Conservation (phyloP, 768 basidiomycete genomes). For the Podaxis mareebaensis region DNA sequence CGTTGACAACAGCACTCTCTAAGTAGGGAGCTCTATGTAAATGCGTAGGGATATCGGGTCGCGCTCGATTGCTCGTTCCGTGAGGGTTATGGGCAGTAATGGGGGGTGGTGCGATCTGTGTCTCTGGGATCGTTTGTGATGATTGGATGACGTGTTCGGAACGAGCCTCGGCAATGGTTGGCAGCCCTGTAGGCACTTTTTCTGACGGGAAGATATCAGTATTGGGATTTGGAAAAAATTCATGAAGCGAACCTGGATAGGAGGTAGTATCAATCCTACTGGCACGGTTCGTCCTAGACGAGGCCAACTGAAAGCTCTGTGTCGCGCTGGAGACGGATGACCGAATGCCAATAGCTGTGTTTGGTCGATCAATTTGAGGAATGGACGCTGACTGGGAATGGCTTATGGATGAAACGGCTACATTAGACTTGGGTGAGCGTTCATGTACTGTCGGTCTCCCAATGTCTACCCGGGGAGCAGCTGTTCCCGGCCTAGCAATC, state of each 20-base stretch:
- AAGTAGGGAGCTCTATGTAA: background rate
- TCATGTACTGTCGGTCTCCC: background rate
- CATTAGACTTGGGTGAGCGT: background rate
- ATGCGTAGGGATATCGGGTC: background rate
- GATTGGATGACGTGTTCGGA: background rate
- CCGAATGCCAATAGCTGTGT: background rate
- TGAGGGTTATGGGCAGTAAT: background rate
- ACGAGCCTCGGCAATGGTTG: background rate
- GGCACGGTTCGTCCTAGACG: background rate
- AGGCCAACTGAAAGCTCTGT: background rate
- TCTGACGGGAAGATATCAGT: background rate
- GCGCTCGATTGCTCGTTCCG: background rate
- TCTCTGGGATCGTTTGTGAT: background rate
- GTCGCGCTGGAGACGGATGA: background rate
- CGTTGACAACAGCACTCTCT: background rate
- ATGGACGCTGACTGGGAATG: background rate
- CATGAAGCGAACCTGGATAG: background rate
- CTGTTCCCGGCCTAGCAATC: conserved; percentile 3
- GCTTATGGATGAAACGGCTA: background rate
- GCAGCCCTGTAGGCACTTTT: background rate
- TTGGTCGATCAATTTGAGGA: conserved; percentile 7
- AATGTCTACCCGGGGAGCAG: background rate
- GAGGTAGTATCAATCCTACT: background rate
- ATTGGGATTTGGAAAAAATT: background rate
- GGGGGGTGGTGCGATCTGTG: background rate